Conservation (phyloP, 306 rosid genomes). For the Prunus davidiana region DNA sequence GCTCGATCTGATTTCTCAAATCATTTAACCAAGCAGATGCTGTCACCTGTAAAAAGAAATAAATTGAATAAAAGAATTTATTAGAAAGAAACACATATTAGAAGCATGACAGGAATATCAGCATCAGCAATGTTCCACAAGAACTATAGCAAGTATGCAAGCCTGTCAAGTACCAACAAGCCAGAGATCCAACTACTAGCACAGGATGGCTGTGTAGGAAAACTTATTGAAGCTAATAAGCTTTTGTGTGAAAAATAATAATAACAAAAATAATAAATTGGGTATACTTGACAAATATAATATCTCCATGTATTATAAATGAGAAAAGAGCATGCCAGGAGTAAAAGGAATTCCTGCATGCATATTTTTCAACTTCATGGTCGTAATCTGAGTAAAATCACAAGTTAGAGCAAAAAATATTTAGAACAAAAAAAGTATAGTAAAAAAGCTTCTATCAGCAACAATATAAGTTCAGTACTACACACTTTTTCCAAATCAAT, state of each 20-base stretch:
- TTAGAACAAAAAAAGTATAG: neutral
- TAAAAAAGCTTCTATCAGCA: neutral
- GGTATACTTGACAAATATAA: neutral
- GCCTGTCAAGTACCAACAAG: neutral
- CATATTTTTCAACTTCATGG: neutral
- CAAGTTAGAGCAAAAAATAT: neutral
- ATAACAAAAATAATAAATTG: neutral
- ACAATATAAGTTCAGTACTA: neutral
- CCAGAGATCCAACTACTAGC: conserved; percentile 5
- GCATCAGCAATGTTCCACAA: neutral
- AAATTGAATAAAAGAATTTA: neutral
- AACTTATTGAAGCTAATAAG: neutral
- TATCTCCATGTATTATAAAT: neutral
- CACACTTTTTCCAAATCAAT: neutral
- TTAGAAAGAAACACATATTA: neutral
- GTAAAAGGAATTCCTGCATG: neutral
- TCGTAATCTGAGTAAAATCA: neutral
- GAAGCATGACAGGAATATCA: neutral
- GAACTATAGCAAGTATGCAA: neutral
- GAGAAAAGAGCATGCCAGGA: neutral
- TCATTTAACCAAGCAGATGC: conserved; percentile 98
- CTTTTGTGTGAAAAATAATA: neutral
- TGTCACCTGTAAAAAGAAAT: conserved; percentile 58
- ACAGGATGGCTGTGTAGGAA: neutral
- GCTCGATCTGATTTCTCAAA: conserved; percentile 89